Percentiles rank a stretch among this genome's conserved stretches.
phyloP scores from a whole-genome alignment of 1,284 basidiomycete species.

The Ceratobasidium papillatum region DNA sequence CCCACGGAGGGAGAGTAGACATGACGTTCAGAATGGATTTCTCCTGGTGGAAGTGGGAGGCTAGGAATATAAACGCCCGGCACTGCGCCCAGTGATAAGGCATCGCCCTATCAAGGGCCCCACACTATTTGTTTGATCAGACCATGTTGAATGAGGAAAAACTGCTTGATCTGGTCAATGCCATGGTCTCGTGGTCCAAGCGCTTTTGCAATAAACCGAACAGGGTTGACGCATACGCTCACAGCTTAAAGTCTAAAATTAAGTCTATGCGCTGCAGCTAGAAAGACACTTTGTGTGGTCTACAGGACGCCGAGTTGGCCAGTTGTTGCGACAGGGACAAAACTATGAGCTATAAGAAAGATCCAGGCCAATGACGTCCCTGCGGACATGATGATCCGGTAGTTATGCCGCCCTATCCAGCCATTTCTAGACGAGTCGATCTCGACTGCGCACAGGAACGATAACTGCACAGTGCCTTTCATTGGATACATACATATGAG shows the following conservation, averaged over 20 bases:
- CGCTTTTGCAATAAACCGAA: background rate
- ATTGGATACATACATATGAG: constrained; percentile 34
- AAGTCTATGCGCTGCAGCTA: no score
- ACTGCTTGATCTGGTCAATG: background rate
- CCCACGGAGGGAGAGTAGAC: constrained; percentile 35
- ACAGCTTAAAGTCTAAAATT: no score
- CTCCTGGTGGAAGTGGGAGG: background rate
- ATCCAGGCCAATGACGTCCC: no score
- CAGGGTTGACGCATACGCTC: background rate
- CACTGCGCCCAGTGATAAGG: background rate
- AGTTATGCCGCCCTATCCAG: background rate
- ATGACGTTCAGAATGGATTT: background rate
- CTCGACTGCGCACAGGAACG: background rate
- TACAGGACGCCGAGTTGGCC: no score
- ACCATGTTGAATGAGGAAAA: background rate
- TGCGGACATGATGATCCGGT: background rate
- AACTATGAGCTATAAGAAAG: no score
- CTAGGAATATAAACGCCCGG: background rate
- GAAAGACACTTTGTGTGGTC: no score
- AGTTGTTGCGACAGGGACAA: no score
- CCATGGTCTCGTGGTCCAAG: background rate
- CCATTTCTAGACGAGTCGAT: no score
- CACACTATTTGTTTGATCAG: no score
- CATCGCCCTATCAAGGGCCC: constrained; percentile 1
- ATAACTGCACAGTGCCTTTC: constrained; percentile 9